These are phyloP conservation scores for Epichloe bromicola DNA, from an alignment of 2,329 filamentous ascomycete genomes.

Conservation along the genomic window DNA sequence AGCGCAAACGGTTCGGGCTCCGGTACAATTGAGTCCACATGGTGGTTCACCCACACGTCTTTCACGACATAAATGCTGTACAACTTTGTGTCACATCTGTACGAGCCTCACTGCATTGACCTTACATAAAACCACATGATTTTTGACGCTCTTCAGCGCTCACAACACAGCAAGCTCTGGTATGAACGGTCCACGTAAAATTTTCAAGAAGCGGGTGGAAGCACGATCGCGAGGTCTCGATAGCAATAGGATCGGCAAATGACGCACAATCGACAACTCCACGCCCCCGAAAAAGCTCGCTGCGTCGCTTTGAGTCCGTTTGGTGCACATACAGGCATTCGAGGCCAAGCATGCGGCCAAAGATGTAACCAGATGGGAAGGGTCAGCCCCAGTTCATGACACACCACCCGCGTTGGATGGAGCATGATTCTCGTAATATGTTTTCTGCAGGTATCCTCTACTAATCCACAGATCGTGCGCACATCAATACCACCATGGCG, in stretches of 20 bases:
- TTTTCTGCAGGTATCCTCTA: neutral
- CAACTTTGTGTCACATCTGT: neutral
- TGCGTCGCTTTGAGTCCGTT: neutral
- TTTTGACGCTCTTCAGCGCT: neutral
- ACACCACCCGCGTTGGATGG: neutral
- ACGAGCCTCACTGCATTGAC: neutral
- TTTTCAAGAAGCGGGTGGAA: neutral
- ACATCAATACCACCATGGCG: neutral
- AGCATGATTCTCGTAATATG: neutral
- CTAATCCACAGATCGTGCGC: neutral
- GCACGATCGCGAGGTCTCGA: neutral
- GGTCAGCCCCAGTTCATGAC: neutral
- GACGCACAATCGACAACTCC: neutral
- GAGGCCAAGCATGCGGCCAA: slow-evolving; percentile 3
- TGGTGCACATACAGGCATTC: slow-evolving; percentile 1
- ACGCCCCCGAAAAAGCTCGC: neutral
- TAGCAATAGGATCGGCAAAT: neutral
- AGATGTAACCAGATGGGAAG: slow-evolving; percentile 2
- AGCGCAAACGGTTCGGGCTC: neutral
- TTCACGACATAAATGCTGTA: neutral
- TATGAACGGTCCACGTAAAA: neutral
- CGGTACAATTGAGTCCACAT: neutral
- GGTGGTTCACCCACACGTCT: neutral
- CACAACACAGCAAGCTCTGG: neutral
- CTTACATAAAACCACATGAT: neutral